Base-by-base conservation (phyloP, 2,329 filamentous ascomycete species). In the Hirsutella thompsonii region DNA sequence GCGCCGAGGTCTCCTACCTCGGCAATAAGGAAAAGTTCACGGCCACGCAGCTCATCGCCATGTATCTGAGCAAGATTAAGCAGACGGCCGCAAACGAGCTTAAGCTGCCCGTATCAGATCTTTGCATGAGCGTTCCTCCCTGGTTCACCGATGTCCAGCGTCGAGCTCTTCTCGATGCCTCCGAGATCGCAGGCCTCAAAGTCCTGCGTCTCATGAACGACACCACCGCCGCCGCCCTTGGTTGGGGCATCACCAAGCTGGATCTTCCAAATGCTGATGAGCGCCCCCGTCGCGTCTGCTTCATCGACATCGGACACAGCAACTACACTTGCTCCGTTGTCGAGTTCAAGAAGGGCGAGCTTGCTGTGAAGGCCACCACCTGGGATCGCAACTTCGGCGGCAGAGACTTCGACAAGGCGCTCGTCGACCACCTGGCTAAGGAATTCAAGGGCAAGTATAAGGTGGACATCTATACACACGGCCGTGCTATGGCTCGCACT, bases 381-480 rank as follows among this genome's bases (percentile, higher is more conserved):
- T 95, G 79, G 64, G 92, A 98, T 66, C 83, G 88, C 55, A 89
- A 96, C 70, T 94, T 96, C 51, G 92, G 92, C 72, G 92, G 92
- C 51, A 86, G 92, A 57, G 85, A 96, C 70, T 94, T 98, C 60
- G 93, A 98, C 74, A 83, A 88, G 68, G 88, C 87, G 47, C 69
- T 98, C 40, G 83, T 94, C 44, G 88, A 96, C 60, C 90, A 96
- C 69, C 87, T 98, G 58, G 84, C 83, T 55, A 81, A 85, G 57
- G 89, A 96, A 65, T 98, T 96, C 76, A 86, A 92, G 70, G 85
- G 87, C 66, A 95, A 94, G 67, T 94, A 86, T 79, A 94, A 94
- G 76, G 84, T 96, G 53, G 89, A 96, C 61, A 90, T 98, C 68
- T 78, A 80, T 64, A 80, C 78, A 51, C 92, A 96, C 69, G 76